Percentiles rank a stretch among this genome's conserved stretches.
These are phyloP conservation scores for Coemansia sp. DNA, from an alignment of 192 early-diverging fungal genomes.

Conservation along the genomic window DNA sequence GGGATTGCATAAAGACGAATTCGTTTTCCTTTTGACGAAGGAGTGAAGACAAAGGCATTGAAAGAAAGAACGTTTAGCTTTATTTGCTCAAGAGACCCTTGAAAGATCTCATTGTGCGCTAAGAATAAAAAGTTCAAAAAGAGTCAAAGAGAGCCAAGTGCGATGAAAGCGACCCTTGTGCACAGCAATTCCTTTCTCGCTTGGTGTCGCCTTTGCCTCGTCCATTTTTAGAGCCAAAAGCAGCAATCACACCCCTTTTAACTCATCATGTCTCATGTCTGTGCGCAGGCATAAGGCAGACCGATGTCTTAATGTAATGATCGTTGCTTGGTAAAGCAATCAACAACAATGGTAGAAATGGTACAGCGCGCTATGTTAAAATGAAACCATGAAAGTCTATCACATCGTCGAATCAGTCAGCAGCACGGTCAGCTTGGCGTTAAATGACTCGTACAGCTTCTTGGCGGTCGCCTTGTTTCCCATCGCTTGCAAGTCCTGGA, in stretches of 20 bases:
- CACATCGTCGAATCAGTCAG: slow-evolving; percentile 26
- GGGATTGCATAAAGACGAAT: slow-evolving; percentile 2
- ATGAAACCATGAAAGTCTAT: not conserved
- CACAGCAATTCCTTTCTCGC: not conserved
- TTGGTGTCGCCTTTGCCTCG: slow-evolving; percentile 3
- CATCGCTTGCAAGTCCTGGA: slow-evolving; percentile 52
- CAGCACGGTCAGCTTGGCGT: slow-evolving; percentile 41
- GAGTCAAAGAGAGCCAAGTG: slow-evolving; percentile 5
- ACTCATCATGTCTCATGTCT: not conserved
- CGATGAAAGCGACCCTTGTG: not conserved
- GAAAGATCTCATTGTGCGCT: slow-evolving; percentile 10
- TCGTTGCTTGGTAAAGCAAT: not conserved
- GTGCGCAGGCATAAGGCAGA: not conserved
- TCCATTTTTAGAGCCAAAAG: not conserved
- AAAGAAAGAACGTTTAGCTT: not conserved
- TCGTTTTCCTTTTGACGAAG: not conserved
- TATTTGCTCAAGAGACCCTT: slow-evolving; percentile 9
- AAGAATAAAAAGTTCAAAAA: not conserved
- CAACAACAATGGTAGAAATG: not conserved
- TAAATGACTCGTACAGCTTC: slow-evolving; percentile 54
- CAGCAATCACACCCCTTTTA: not conserved
- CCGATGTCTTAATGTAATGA: not conserved
- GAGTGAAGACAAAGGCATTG: slow-evolving; percentile 3
- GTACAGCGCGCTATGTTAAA: not conserved
- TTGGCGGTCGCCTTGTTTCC: slow-evolving; percentile 46